Conservation (phyloP, 352 stramenopile species). For the Pythium inflatum region DNA sequence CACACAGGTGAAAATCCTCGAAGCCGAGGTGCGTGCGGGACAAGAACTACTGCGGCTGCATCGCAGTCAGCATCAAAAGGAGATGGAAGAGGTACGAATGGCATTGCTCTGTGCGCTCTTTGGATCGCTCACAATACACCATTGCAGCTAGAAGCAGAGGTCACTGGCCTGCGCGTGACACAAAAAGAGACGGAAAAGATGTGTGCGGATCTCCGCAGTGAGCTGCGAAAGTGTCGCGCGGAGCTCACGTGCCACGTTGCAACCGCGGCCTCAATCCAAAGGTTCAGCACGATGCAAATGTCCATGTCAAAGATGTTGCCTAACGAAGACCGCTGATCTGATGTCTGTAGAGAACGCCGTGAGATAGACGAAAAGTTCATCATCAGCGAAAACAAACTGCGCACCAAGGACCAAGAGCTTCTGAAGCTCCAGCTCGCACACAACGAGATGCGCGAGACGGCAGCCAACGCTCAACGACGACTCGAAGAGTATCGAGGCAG, state of each 20-base stretch:
- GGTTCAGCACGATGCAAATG: slow-evolving; percentile 43
- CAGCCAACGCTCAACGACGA: slow-evolving; percentile 46
- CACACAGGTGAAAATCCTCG: slow-evolving; percentile 48
- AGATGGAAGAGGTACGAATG: slow-evolving; percentile 46
- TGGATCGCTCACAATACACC: no score
- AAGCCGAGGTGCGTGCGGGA: slow-evolving; percentile 61
- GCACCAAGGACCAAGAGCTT: slow-evolving; percentile 44
- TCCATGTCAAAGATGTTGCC: no score
- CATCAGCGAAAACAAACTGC: slow-evolving; percentile 40
- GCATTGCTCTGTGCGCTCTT: slow-evolving; percentile 23
- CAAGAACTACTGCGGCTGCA: slow-evolving; percentile 65
- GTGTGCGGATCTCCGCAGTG: slow-evolving; percentile 46
- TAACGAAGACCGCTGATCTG: slow-evolving; percentile 1
- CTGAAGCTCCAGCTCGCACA: slow-evolving; percentile 38
- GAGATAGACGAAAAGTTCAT: slow-evolving; percentile 52
- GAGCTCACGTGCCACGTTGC: slow-evolving; percentile 62
- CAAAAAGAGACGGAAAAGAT: slow-evolving; percentile 50
- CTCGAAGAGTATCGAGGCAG: slow-evolving; percentile 34
- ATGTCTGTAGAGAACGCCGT: slow-evolving; percentile 48
- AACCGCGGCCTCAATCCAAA: slow-evolving; percentile 45
- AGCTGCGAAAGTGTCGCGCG: slow-evolving; percentile 52
- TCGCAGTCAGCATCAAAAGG: slow-evolving; percentile 57
- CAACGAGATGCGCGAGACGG: slow-evolving; percentile 46
- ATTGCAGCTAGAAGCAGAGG: slow-evolving; percentile 63
- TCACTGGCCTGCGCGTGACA: slow-evolving; percentile 43